Base-by-base conservation (phyloP, 2,329 filamentous ascomycete genomes). In the Aspergillus transmontanensis region DNA sequence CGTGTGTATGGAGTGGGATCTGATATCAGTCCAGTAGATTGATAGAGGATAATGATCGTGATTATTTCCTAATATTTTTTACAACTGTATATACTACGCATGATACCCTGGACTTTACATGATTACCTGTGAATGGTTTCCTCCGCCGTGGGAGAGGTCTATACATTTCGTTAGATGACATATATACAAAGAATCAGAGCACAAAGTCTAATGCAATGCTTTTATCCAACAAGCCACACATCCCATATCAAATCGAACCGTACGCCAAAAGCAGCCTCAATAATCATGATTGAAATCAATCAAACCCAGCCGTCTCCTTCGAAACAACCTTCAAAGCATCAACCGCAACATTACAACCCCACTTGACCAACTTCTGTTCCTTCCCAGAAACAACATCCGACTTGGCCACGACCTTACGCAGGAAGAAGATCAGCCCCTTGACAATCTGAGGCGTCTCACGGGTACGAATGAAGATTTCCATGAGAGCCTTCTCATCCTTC, bases 341-440 rank as follows among this genome's bases (percentile, higher is more conserved):
- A 54, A 78, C 68, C 3, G 78, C 78, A 39, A 78, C 71, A 68
- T 72, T 77, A 63, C 78, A 79, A 48, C 81, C 76, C 82, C 80
- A 75, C 72, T 77, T 75, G 51, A 89, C 78, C 16, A 81, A 75
- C 60, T 83, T 84, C 67, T 76, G 80, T 68, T 89, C 86, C 54
- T 79, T 78, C 63, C 81, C 81, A n/a, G 75, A 80, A 26, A 81
- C 77, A 62, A 84, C 72, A 69, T 87, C 86, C 0, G 89, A 90
- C 74, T 89, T 90, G 5, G 86, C 82, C 19, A 97, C 84, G 51
- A 90, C 86, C 75, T 90, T 93, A 72, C 87, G 87, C 58, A 98
- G 73, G 73, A 97, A 95, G 77, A 90, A 96, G 65, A 91, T 88
- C 67, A 97, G 73, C 0, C 92, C 91, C 61, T 87, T 87, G 6